These are phyloP conservation scores for Capsaspora owczarzaki DNA, from an alignment of 78 protist species.

Conservation along the genomic window DNA sequence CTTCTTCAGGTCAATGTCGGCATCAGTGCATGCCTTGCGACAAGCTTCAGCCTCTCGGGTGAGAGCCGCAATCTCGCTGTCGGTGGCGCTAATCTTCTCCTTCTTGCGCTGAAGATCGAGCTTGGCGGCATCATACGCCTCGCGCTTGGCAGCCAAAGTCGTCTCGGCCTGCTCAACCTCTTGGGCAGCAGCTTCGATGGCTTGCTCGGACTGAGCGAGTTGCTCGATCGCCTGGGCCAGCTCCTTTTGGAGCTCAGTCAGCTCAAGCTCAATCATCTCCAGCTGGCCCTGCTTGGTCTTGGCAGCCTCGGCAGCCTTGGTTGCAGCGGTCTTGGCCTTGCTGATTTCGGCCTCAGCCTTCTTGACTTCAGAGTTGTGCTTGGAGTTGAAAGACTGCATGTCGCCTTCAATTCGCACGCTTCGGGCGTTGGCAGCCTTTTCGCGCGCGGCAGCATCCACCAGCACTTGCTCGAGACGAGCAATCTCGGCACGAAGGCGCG, in stretches of 20 bases:
- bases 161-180: not conserved
- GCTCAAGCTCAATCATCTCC: not conserved
- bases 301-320: not conserved
- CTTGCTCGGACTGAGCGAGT: not conserved
- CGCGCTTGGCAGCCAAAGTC: not conserved
- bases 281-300: not conserved
- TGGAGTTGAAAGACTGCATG: not conserved
- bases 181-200: not conserved
- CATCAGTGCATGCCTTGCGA: not conserved
- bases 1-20: slow-evolving; percentile 23
- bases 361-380: not conserved
- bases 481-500: not conserved
- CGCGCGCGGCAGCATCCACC: not conserved
- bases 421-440: slow-evolving; percentile 1
- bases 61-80: slow-evolving; percentile 8
- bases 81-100: not conserved
- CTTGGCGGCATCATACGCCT: not conserved
- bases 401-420: not conserved
- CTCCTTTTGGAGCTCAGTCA: not conserved
- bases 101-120: slow-evolving; percentile 12
- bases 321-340: not conserved
- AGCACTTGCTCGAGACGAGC: not conserved
- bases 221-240: not conserved
- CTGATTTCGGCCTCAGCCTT: slow-evolving; percentile 10
- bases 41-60: not conserved